Conservation (phyloP, 108 stramenopile genomes). For the Fragilaria radians region DNA sequence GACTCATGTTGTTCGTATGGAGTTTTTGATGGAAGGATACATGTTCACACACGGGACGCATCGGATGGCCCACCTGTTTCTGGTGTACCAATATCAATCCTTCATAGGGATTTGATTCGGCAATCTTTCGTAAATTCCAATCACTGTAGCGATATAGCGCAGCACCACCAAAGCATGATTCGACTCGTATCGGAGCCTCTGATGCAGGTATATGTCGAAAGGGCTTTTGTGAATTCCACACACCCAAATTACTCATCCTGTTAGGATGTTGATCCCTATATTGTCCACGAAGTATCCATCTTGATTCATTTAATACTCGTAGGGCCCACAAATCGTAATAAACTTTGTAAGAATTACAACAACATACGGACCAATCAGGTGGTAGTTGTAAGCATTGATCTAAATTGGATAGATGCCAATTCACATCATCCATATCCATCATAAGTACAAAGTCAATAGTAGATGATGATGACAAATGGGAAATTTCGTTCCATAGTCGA, state of each 20-base stretch:
- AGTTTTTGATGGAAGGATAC: not conserved
- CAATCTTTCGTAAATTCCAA: not conserved
- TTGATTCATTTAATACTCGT: not conserved
- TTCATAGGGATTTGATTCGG: not conserved
- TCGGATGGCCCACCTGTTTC: not conserved
- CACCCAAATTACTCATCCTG: not conserved
- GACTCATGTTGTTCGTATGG: not conserved
- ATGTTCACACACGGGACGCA: not conserved
- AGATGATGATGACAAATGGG: not conserved
- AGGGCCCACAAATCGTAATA: not conserved
- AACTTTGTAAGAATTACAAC: not conserved
- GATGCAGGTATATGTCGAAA: not conserved
- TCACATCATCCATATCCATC: slow-evolving; percentile 1
- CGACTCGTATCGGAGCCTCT: not conserved
- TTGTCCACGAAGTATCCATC: too few relatives aligned
- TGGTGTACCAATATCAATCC: not conserved
- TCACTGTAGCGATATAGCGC: not conserved
- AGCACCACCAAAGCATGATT: not conserved
- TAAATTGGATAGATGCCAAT: not conserved
- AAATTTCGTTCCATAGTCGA: not conserved
- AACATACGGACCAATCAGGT: not conserved
- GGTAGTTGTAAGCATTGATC: not conserved
- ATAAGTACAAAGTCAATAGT: not conserved
- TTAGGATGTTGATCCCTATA: not conserved
- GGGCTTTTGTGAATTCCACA: not conserved